These are phyloP conservation scores for Phytophthora aleatoria DNA, from an alignment of 352 stramenopile species.

Conservation along the genomic window DNA sequence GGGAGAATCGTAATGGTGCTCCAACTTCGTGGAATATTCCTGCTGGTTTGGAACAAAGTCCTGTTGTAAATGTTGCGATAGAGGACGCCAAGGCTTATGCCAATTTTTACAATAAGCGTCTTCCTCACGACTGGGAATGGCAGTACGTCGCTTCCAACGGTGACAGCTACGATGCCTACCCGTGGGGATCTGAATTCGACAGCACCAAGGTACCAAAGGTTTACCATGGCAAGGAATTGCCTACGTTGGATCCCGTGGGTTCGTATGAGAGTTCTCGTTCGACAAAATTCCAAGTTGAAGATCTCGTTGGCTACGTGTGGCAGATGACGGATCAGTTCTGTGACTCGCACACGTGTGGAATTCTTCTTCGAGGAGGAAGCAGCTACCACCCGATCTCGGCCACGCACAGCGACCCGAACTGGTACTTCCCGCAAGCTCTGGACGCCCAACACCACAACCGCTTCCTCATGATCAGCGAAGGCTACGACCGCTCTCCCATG, in stretches of 20 bases:
- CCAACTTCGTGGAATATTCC: slow-evolving; percentile 56
- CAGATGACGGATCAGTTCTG: slow-evolving; percentile 89
- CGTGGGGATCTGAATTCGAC: slow-evolving; percentile 58
- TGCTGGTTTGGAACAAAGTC: slow-evolving; percentile 47
- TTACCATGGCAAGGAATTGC: slow-evolving; percentile 42
- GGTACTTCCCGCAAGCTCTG: slow-evolving; percentile 84
- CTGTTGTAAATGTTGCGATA: slow-evolving; percentile 75
- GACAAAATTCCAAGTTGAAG: slow-evolving; percentile 57
- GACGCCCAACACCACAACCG: slow-evolving; percentile 71
- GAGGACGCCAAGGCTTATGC: slow-evolving; percentile 80
- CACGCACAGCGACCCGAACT: slow-evolving; percentile 78
- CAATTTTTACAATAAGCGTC: slow-evolving; percentile 68
- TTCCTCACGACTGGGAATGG: slow-evolving; percentile 88
- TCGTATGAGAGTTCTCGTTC: slow-evolving; percentile 56
- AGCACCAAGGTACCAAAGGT: slow-evolving; percentile 32
- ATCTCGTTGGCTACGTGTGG: slow-evolving; percentile 85
- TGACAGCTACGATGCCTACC: slow-evolving; percentile 55
- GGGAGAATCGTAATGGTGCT: slow-evolving; percentile 48
- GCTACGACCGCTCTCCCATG: slow-evolving; percentile 74
- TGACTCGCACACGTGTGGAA: slow-evolving; percentile 78
- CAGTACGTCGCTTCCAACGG: slow-evolving; percentile 86
- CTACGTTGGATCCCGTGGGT: slow-evolving; percentile 49
- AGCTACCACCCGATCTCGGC: slow-evolving; percentile 72
- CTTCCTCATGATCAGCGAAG: slow-evolving; percentile 74
- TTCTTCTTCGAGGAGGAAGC: slow-evolving; percentile 78